phyloP scores from a whole-genome alignment of 2,329 filamentous ascomycete species.

The Leptographium procerum region DNA sequence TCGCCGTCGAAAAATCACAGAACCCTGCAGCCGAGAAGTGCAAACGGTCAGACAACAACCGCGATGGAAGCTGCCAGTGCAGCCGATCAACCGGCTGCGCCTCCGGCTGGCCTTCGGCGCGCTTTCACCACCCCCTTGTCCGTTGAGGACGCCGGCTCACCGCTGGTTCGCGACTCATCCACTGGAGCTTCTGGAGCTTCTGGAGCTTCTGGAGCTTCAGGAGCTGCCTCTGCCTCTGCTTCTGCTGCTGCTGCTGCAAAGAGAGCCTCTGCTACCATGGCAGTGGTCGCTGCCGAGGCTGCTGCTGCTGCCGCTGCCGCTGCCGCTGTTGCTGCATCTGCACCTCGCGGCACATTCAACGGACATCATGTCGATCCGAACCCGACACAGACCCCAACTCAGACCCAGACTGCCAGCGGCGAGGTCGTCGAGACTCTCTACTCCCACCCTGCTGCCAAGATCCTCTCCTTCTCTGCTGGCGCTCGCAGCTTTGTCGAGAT shows the following conservation, averaged over 20 bases:
- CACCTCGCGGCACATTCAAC: not conserved
- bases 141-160: not conserved
- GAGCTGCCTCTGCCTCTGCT: not conserved
- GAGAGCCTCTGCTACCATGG: constrained; percentile 1
- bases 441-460: constrained; percentile 60
- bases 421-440: constrained; percentile 58
- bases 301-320: constrained; percentile 6
- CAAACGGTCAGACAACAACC: not conserved
- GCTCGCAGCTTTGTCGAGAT: constrained; percentile 22
- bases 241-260: not conserved
- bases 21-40: not conserved
- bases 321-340: constrained; percentile 4
- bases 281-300: constrained; percentile 8
- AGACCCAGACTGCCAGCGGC: constrained; percentile 5
- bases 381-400: constrained; percentile 1
- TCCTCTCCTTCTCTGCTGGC: constrained; percentile 42
- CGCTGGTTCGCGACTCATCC: not conserved
- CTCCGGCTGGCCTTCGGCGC: not conserved
- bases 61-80: not conserved
- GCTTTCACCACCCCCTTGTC: not conserved
- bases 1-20: not conserved
- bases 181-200: not conserved
- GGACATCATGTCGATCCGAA: not conserved
- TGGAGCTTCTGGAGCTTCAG: not conserved
- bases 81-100: not conserved